Evolutionary conservation across 176 grass and related monocot genomes (phyloP), one percentile per base, ranked within the genome.

Genomic region (Aegilops umbellulata): DNA sequence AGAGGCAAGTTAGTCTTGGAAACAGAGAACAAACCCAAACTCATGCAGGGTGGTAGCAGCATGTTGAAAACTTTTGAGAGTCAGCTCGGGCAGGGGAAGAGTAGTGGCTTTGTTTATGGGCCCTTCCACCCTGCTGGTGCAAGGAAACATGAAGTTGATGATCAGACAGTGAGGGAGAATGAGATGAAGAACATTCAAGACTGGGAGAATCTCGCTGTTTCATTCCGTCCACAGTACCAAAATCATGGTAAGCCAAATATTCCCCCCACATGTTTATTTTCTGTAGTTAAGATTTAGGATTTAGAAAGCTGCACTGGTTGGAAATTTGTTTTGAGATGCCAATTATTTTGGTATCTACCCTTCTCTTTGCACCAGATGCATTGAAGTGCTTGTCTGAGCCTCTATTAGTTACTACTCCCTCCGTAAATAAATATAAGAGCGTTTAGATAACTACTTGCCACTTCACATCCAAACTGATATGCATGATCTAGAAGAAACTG

Each of bases 211-310:
- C 86, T 98, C 65, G 88, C 94, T 35, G 49, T 80, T 74, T 80
- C 92, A 58, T 95, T 98, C 80, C 74, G 94, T 47, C 92, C 92
- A 0, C 92, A 94, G 51, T 98, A 98, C 76, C 97, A 92, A 60
- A 98, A 98, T 82, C 90, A 94, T 85, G 94, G 97, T 95, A 80
- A 72, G 65, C 38, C 88, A 20, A 69, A 3, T 69, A 23, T 39
- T 55, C 41, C 77, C 69, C 83, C 30, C 61, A 29, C 24, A 65
- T 72, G 19, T 49, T 22, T 74, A 23, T n/a, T 57, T 78, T 51
- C 11, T 61, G 41, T 7, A 8, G 35, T 26, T 44, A 36, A 81
- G 53, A 30, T 25, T 51, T 53, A 53, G 49, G 16, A 19, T 53
- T 53, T 73, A 69, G 24, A 62, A 35, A 14, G 35, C 66, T 53